A percentile compares a stretch with the other conserved stretches of the same genome.
Conservation (phyloP, 441 rosid genomes). For the Corymbia calophylla region DNA sequence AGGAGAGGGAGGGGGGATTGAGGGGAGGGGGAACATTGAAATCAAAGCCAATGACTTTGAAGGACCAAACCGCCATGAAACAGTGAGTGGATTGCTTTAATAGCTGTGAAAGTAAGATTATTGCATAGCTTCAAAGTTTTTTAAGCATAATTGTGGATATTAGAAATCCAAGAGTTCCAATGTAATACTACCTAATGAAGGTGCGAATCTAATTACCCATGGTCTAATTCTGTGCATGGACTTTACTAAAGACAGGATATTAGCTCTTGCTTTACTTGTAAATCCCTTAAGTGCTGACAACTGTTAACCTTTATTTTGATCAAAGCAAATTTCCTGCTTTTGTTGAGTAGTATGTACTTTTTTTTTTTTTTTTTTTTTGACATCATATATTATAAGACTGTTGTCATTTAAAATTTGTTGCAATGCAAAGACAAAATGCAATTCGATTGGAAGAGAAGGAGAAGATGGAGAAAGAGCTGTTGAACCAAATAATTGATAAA, state of each 20-base stretch:
- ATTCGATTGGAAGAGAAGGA: constrained; percentile 67
- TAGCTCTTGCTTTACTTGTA: background rate
- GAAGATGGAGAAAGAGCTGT: constrained; percentile 57
- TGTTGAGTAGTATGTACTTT: background rate
- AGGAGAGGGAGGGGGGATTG: background rate
- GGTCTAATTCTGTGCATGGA: background rate
- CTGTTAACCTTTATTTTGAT: background rate
- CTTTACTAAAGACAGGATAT: background rate
- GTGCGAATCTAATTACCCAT: background rate
- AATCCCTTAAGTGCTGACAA: background rate
- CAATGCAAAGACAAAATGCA: constrained; percentile 45
- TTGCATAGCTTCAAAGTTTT: background rate
- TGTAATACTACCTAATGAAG: background rate
- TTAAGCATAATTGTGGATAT: background rate
- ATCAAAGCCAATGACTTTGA: background rate
- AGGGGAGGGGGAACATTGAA: background rate
- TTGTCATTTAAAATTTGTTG: background rate
- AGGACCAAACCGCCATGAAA: background rate
- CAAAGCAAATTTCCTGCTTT: background rate
- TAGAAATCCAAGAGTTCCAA: background rate
- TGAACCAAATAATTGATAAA: constrained; percentile 52
- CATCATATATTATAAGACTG: background rate
- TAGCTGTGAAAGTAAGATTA: background rate
- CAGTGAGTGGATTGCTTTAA: background rate
- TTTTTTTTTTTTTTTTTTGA: background rate